Base-by-base conservation (phyloP, 306 rosid genomes). In the Cucurbita maxima region DNA sequence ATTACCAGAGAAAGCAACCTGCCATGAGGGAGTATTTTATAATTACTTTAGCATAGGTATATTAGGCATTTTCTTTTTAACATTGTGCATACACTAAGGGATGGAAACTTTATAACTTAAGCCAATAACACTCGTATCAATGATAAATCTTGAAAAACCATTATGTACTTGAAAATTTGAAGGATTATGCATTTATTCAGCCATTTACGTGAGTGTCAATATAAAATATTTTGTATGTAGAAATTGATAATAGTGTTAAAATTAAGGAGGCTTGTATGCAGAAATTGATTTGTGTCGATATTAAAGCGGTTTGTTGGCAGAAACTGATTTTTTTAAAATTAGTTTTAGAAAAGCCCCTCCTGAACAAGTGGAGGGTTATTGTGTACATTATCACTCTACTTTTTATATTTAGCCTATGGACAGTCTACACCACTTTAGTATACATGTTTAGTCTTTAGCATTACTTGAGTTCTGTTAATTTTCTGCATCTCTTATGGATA, bases 11-110 rank as follows among this genome's bases (percentile, higher is more conserved):
- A 88, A 87, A 85, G 68, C 76, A 73, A 60, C 69, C 43, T 84
- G 87, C 82, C 83, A 89, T 10, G 89, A 89, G 78, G 99, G 99
- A 81, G 96, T 91, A 73, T 88, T 89, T 88, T 95, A 95, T 79
- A 95, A 91, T 81, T 95, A 95, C 86, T 91, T 87, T 80, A 95
- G 99, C 80, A 84, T 95, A 83, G 99, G 99, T 95, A 89, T 76
- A 76, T 74, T 50, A 74, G 6, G 58, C 59, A 50, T 70, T 47
- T 56, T 2, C 11, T 19, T 55, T 7, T 53, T 56, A 40, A 41
- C 12, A 34, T 72, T 53, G 43, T 53, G 48, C 61, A 53, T 52
- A 37, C 50, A 3, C 36, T 16, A 51, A 53, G 41, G 15, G 50
- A 51, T 9, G 10, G 4, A 53, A n/a, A 72, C 22, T 37, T 54